These are phyloP conservation scores for Fusarium palustre DNA, from an alignment of 2,329 filamentous ascomycete species.

Conservation along the genomic window DNA sequence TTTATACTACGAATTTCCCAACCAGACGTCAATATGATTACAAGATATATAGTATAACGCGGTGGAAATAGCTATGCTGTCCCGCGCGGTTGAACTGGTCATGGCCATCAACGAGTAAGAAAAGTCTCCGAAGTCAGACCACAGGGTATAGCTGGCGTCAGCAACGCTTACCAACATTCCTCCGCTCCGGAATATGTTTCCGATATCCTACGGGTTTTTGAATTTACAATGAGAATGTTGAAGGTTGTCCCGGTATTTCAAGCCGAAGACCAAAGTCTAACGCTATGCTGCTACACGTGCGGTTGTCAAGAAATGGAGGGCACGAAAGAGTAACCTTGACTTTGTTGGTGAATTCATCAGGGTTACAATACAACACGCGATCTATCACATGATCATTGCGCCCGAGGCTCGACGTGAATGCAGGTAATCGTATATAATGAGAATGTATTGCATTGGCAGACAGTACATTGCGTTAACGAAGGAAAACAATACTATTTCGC, in stretches of 20 bases:
- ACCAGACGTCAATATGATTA: accelerated
- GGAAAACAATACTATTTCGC: neutral
- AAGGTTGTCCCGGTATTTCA: too few species aligned
- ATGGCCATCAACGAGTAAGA: neutral
- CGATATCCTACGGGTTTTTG: neutral
- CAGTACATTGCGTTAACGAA: neutral
- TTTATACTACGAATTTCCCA: neutral
- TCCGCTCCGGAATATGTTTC: neutral
- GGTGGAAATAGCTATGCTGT: neutral
- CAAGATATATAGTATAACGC: neutral
- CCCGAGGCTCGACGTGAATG: too few species aligned
- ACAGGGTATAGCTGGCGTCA: neutral
- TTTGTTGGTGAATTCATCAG: too few species aligned
- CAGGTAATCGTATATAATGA: too few species aligned
- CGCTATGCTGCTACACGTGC: too few species aligned
- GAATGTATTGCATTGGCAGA: too few species aligned
- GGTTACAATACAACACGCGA: too few species aligned
- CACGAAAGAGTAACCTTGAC: too few species aligned
- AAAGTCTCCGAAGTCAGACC: slow-evolving; percentile 3
- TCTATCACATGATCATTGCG: too few species aligned
- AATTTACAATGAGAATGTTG: too few species aligned
- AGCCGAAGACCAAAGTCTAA: too few species aligned
- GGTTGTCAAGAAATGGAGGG: too few species aligned
- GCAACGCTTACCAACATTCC: neutral
- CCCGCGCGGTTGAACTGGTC: neutral